Evolutionary conservation across 805 yeast genomes (phyloP), one percentile per base, ranked within the genome.

Genomic region (Kockiozyma suomiensis): DNA sequence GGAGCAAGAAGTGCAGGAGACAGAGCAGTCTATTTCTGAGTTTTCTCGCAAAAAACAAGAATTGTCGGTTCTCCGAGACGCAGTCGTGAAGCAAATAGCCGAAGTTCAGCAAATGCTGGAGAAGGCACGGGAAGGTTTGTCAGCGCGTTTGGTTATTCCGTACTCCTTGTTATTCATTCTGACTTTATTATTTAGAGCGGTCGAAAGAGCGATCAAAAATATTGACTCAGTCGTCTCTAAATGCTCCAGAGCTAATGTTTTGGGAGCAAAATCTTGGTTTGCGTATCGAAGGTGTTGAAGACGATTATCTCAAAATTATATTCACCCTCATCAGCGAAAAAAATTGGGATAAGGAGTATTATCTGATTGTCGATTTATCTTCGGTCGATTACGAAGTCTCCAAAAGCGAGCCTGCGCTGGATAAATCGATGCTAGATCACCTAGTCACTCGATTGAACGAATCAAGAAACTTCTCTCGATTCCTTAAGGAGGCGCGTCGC

Each of bases 241-340:
- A 84, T 59, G 73, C 74, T 15, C 83, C 84, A 0, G 89, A 85
- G 68, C 73, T 83, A 42, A 57, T 73, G 17, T 75, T 79, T 42
- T 83, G 79, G 71, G 88, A 85, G 61, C 70, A 75, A 40, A 73
- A 82, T 50, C 72, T 85, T 46, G 90, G 90, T 0, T 69, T 86
- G 57, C 74, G 74, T 37, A 78, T 86, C 19, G 83, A 81, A 56
- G 84, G 84, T 2, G 70, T 82, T 1, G 71, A 74, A 19, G 79
- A 77, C 6, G 82, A 80, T 54, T 65, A 78, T 35, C 69, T 86
- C 46, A 73, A 72, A 58, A 82, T 86, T 66, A 72, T 75, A 2
- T 85, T 85, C 67, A 70, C 70, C 1, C 80, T 81, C 50, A 73
- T 85, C 17, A 82, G 81, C 62, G 74, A 79, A 17, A 70, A 74